A percentile compares a stretch with the other conserved stretches of the same genome.
phyloP scores from a whole-genome alignment of 2,329 filamentous ascomycete genomes.

The Chaetomium olivaceum region DNA sequence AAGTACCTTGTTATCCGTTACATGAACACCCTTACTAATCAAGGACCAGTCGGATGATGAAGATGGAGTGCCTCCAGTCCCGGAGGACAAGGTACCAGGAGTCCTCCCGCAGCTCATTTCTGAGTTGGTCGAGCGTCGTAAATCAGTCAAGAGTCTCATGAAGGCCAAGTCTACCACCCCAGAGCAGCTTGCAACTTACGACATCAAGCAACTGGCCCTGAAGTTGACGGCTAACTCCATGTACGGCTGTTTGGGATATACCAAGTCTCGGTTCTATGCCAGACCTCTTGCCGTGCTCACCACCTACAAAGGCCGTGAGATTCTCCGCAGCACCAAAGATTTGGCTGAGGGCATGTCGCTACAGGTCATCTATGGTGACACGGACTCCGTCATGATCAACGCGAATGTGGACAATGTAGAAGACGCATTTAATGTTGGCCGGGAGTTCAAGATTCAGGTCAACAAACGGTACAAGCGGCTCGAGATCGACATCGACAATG shows the following conservation, averaged over 20 bases:
- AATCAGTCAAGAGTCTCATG: slow-evolving; percentile 95
- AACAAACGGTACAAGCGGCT: slow-evolving; percentile 90
- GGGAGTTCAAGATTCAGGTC: slow-evolving; percentile 92
- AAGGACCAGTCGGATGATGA: slow-evolving; percentile 67
- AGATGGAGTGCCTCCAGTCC: slow-evolving; percentile 85
- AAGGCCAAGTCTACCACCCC: slow-evolving; percentile 84
- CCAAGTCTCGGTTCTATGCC: slow-evolving; percentile 95
- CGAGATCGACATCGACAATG: slow-evolving; percentile 97
- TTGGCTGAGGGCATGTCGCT: slow-evolving; percentile 88
- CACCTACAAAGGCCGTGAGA: slow-evolving; percentile 96
- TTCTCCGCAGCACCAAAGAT: slow-evolving; percentile 92
- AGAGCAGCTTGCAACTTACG: slow-evolving; percentile 90
- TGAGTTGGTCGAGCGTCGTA: slow-evolving; percentile 83
- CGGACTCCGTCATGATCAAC: slow-evolving; percentile 99
- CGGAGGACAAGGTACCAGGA: slow-evolving; percentile 73
- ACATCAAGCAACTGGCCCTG: slow-evolving; percentile 94
- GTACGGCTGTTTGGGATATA: slow-evolving; percentile 98
- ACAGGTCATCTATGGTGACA: slow-evolving; percentile 97
- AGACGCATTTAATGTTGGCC: slow-evolving; percentile 86
- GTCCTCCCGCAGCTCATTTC: slow-evolving; percentile 89
- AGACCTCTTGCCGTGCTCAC: slow-evolving; percentile 92
- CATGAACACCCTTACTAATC: slow-evolving; percentile 4
- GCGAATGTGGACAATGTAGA: slow-evolving; percentile 93
- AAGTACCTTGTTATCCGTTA: slow-evolving; percentile 41
- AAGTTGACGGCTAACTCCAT: slow-evolving; percentile 99